Base-by-base conservation (phyloP, 108 stramenopile species). In the Hondaea fermentalgiana region DNA sequence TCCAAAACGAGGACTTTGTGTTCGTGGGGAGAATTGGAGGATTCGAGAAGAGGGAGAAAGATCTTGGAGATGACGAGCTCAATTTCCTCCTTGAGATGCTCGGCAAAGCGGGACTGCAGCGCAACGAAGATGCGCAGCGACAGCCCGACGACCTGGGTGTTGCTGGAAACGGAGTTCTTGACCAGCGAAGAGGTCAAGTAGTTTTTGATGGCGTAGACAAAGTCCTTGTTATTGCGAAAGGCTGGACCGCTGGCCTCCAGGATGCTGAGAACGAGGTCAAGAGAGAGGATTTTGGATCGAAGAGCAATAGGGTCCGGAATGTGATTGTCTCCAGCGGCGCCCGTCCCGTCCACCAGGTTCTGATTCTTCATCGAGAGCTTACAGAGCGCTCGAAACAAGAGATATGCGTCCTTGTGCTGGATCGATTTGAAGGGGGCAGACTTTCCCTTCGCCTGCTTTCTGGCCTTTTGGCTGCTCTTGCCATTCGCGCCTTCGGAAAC, bases 61-160 rank as follows among this genome's bases (percentile, higher is more conserved):
- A 99, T 97, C 89, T 97, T 97, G 87, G 97, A 96, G 60, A 99
- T 96, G 94, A 99, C 98, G 53, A 98, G 97, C 92, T 99, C 98
- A 89, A 99, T 96, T 91, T 99, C 98, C 17, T 92, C 95, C 91
- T 96, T 96, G 72, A 99, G 95, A 42, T 96, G 89, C 43, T 96
- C 93, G 59, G 97, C 96, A 92, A 98, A 98, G 87, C 96, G 92
- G 72, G 92, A 93, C 91, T 97, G 92, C 44, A 98, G 91, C 12
- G 96, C 95, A 69, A 97, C 96, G 91, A 99, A 99, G 45, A 99
- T 94, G 23, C 96, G 95, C 35, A 99, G 92, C 89, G 95, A 95
- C 88, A 98, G 92, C 72, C 96, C 94, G 60, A 97, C 98, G 42
- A 98, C 97, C 19, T 91, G 92, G 12, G 96, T 95, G 76, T 96